phyloP scores from a whole-genome alignment of 2,329 filamentous ascomycete species.

The Sarocladium kiliense region DNA sequence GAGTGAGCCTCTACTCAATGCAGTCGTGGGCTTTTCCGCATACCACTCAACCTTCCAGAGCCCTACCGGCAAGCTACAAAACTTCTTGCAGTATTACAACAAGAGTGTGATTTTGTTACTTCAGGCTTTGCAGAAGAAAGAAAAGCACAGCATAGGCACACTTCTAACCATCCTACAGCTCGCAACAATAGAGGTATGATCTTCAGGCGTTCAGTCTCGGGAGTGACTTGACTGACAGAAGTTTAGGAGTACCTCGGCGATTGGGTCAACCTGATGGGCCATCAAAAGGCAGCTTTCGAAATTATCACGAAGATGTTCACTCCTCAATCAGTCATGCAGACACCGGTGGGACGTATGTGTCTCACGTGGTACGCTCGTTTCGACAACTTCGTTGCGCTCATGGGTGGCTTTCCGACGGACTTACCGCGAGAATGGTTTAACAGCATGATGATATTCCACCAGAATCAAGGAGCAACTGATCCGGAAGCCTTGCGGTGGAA shows the following conservation, averaged over 20 bases:
- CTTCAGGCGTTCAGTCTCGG: neutral
- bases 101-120: slow-evolving; percentile 76
- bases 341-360: slow-evolving; percentile 65
- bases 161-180: slow-evolving; percentile 86
- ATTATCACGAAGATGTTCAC: slow-evolving; percentile 75
- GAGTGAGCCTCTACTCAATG: slow-evolving; percentile 77
- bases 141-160: slow-evolving; percentile 67
- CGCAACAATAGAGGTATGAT: slow-evolving; percentile 80
- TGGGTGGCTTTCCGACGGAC: slow-evolving; percentile 71
- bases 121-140: slow-evolving; percentile 62
- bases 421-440: slow-evolving; percentile 77
- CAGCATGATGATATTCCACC: slow-evolving; percentile 57
- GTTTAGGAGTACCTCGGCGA: slow-evolving; percentile 86
- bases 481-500: slow-evolving; percentile 61
- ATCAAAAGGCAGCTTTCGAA: slow-evolving; percentile 83
- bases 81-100: slow-evolving; percentile 88
- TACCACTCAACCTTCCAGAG: slow-evolving; percentile 75
- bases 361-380: slow-evolving; percentile 89
- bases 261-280: slow-evolving; percentile 88
- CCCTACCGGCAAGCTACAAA: slow-evolving; percentile 66
- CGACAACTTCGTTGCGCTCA: slow-evolving; percentile 77
- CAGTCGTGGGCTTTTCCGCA: slow-evolving; percentile 80
- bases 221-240: slow-evolving; percentile 11
- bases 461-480: slow-evolving; percentile 49
- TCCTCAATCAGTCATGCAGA: slow-evolving; percentile 67